Evolutionary conservation across 805 yeast genomes (phyloP), one percentile per base, ranked within the genome.

Genomic region (Candida orba): DNA sequence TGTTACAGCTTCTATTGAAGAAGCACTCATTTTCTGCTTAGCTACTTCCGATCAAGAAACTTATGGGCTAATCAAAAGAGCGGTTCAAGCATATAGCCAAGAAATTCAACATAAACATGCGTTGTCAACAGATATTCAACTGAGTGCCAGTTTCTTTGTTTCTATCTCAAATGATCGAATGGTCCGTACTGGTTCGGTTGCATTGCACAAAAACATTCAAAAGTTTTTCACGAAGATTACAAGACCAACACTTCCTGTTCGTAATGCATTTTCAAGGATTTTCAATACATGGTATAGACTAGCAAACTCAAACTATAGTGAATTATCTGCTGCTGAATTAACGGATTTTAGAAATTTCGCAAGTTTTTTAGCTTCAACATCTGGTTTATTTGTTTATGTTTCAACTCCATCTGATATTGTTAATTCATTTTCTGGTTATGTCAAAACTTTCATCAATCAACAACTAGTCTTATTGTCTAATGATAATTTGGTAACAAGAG

Each of bases 331-430:
- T 52, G 52, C 72, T 53, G 64, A 76, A 59, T 46, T 62, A 37
- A 52, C 66, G 9, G 72, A 78, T 23, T 78, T 79, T 60, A 68
- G 84, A 52, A 83, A 80, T 54, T 81, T 73, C 56, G 79, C 88
- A 2, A 93, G 91, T 8, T 79, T 81, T 47, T 60, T 86, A 47
- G 86, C 88, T 3, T 76, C 88, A 0, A 65, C 82, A 0, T 75
- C 86, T 40, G 88, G 95, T 36, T 70, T 80, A 14, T 74, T 83
- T 44, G 57, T 81, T 43, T 49, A 54, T 40, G 46, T 60, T 29
- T 62, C 59, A 39, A 41, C 47, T 33, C 55, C 52, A 2, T 20
- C 30, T 7, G 50, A 48, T 5, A 54, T 62, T 39, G 58, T 62
- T 39, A 53, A 52, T 20, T 63, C 62, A 31, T 61, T 73, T 36